A percentile compares a stretch with the other conserved stretches of the same genome.
Evolutionary conservation across 441 rosid species (phyloP).

Genomic region (Gossypium schwendimanii): DNA sequence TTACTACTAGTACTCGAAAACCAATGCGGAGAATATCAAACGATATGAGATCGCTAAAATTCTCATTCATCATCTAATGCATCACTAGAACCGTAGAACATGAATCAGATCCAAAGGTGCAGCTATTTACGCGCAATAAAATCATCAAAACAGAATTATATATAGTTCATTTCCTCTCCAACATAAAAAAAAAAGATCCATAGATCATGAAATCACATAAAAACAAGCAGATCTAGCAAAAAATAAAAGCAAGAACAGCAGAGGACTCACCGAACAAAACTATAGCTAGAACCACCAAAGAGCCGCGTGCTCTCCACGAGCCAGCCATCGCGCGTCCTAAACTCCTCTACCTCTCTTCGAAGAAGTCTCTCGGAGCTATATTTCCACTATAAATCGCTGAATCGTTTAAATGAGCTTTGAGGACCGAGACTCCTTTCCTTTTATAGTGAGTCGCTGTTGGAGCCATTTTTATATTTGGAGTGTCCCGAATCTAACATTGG

Average conservation of each 20-base stretch:
- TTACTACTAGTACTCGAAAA: not conserved
- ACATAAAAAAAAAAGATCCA: not conserved
- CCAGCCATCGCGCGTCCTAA: slow-evolving; percentile 30
- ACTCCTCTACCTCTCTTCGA: not conserved
- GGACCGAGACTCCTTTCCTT: not conserved
- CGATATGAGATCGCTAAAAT: not conserved
- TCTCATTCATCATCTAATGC: slow-evolving; percentile 10
- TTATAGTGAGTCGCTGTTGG: not conserved
- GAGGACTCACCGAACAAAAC: slow-evolving; percentile 42
- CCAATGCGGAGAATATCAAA: not conserved
- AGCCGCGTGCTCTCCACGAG: slow-evolving; percentile 46
- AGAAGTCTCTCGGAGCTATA: not conserved
- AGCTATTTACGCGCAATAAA: not conserved
- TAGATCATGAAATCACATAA: not conserved
- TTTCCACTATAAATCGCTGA: not conserved
- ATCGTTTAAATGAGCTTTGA: not conserved
- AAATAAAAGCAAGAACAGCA: not conserved
- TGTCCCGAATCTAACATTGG: slow-evolving; percentile 14
- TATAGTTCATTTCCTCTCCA: slow-evolving; percentile 3
- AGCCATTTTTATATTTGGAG: slow-evolving; percentile 16
- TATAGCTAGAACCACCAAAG: slow-evolving; percentile 39
- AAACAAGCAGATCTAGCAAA: slow-evolving; percentile 6
- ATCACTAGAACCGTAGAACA: not conserved
- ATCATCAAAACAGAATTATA: not conserved
- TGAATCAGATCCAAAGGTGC: slow-evolving; percentile 1